Evolutionary conservation across 192 early-diverging fungal genomes (phyloP).

Genomic region (Podila epicladia): DNA sequence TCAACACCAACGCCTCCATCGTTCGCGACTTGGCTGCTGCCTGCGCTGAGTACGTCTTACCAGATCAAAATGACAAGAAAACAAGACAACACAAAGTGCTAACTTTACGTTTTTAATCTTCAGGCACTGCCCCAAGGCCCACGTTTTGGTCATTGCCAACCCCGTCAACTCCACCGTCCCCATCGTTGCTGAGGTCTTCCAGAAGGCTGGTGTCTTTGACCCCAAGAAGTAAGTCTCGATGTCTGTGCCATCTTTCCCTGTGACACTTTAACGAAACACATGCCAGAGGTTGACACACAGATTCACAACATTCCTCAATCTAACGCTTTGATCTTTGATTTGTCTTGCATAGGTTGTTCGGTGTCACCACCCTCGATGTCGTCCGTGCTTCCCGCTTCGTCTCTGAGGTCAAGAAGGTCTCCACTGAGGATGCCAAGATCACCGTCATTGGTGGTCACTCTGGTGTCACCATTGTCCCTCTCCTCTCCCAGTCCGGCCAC

Average conservation of each 20-base stretch:
- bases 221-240: constrained; percentile 56
- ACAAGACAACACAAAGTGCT: too few relatives aligned
- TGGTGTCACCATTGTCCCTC: constrained; percentile 91
- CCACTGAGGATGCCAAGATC: constrained; percentile 72
- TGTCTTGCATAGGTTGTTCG: constrained; percentile 82
- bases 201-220: constrained; percentile 86
- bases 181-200: constrained; percentile 90
- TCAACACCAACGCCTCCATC: constrained; percentile 96
- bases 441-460: constrained; percentile 92
- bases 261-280: neutral
- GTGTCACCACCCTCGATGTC: constrained; percentile 91
- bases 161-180: constrained; percentile 97
- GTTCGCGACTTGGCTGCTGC: constrained; percentile 82
- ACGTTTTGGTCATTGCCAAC: constrained; percentile 89
- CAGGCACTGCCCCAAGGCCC: constrained; percentile 79
- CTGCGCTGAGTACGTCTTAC: constrained; percentile 65
- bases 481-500: constrained; percentile 75
- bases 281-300: neutral
- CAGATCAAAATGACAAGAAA: neutral
- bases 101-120: constrained; percentile 52
- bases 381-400: constrained; percentile 92
- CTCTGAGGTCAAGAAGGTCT: constrained; percentile 71
- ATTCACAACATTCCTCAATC: neutral
- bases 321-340: neutral
- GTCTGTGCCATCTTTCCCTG: too few relatives aligned